These are phyloP conservation scores for Suillus hirtellus DNA, from an alignment of 768 basidiomycete genomes.

Conservation along the genomic window DNA sequence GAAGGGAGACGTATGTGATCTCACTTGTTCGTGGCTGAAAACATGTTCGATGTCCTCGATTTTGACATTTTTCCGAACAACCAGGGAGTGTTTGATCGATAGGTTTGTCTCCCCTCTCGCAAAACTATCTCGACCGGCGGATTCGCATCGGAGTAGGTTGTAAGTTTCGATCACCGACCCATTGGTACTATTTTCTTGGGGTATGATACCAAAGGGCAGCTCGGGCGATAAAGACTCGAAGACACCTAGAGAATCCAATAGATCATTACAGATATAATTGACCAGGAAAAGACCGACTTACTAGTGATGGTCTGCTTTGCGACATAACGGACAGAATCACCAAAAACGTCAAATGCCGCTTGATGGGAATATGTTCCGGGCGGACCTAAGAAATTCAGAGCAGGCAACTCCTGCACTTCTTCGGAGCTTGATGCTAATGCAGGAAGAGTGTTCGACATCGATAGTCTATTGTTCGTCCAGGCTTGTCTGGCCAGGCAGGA, in stretches of 20 bases:
- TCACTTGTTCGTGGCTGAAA: slow-evolving; percentile 81
- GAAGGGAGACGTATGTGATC: slow-evolving; percentile 5
- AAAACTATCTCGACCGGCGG: slow-evolving; percentile 43
- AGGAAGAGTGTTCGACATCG: background rate
- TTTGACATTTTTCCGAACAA: slow-evolving; percentile 59
- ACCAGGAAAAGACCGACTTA: slow-evolving; percentile 18
- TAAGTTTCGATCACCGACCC: slow-evolving; percentile 77
- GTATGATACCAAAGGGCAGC: slow-evolving; percentile 60
- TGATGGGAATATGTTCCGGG: slow-evolving; percentile 74
- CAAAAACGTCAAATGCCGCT: slow-evolving; percentile 49
- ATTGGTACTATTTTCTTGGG: slow-evolving; percentile 79
- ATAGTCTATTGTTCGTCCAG: background rate
- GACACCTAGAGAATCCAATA: slow-evolving; percentile 45
- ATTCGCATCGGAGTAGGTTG: slow-evolving; percentile 52
- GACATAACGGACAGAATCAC: slow-evolving; percentile 43
- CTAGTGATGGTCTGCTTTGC: slow-evolving; percentile 43
- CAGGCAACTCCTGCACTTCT: slow-evolving; percentile 15
- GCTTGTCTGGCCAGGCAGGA: background rate
- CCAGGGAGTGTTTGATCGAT: slow-evolving; percentile 66
- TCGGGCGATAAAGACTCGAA: slow-evolving; percentile 50
- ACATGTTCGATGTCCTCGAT: slow-evolving; percentile 56
- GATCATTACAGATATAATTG: slow-evolving; percentile 1
- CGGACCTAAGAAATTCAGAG: slow-evolving; percentile 63
- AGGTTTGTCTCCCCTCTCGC: slow-evolving; percentile 62
- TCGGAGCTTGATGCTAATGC: slow-evolving; percentile 8